A percentile compares a stretch with the other conserved stretches of the same genome.
Conservation (phyloP, 2,329 filamentous ascomycete genomes). For the Cytospora piceae region DNA sequence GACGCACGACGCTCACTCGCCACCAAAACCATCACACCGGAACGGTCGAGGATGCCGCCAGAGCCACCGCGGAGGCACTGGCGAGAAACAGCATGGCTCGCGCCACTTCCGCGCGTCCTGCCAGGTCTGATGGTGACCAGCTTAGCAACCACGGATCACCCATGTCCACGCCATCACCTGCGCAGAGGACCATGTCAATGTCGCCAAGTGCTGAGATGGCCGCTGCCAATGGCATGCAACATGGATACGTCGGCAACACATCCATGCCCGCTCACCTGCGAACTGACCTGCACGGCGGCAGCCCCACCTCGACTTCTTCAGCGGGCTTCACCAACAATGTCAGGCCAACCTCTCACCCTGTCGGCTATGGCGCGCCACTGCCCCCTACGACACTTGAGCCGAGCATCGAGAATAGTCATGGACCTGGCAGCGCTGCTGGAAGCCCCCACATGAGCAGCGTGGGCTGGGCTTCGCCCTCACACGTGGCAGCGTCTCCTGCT, state of each 20-base stretch:
- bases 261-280: constrained; percentile 84
- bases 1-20: constrained; percentile 89
- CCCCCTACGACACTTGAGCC: constrained; percentile 74
- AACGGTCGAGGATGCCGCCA: constrained; percentile 90
- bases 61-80: constrained; percentile 83
- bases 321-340: constrained; percentile 60
- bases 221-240: constrained; percentile 69
- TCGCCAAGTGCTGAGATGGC: constrained; percentile 79
- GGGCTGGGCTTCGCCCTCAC: constrained; percentile 85
- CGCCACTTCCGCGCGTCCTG: constrained; percentile 47
- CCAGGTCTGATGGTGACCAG: constrained; percentile 71
- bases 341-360: constrained; percentile 84
- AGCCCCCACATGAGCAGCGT: constrained; percentile 84
- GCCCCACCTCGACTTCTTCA: constrained; percentile 70
- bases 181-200: constrained; percentile 77
- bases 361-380: constrained; percentile 73
- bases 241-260: constrained; percentile 76
- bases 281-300: constrained; percentile 70
- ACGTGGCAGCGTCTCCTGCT: constrained; percentile 68
- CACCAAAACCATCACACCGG: constrained; percentile 97
- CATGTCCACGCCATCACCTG: constrained; percentile 79
- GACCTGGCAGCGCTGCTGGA: constrained; percentile 69
- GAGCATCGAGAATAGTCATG: constrained; percentile 76
- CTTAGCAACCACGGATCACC: constrained; percentile 75
- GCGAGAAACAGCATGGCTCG: constrained; percentile 52